These are phyloP conservation scores for Scheffersomyces coipomensis DNA, from an alignment of 805 yeast genomes.

Conservation along the genomic window DNA sequence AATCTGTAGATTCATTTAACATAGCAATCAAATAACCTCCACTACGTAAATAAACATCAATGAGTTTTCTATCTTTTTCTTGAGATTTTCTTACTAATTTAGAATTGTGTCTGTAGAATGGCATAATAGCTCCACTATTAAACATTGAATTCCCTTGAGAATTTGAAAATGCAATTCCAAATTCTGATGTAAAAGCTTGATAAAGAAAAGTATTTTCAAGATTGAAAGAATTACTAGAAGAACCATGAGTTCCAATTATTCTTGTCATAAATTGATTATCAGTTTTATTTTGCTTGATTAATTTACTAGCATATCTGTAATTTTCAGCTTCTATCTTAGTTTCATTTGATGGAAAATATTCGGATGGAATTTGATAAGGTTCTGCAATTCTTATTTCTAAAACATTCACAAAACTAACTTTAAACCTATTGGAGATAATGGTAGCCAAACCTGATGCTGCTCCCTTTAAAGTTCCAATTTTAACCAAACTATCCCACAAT, in stretches of 20 bases:
- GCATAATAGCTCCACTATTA: slow-evolving; percentile 52
- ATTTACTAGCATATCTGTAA: slow-evolving; percentile 35
- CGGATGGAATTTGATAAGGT: slow-evolving; percentile 37
- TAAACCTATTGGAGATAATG: slow-evolving; percentile 28
- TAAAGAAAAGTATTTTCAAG: slow-evolving; percentile 41
- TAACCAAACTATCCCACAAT: slow-evolving; percentile 34
- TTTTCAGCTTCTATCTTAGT: slow-evolving; percentile 44
- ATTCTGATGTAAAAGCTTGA: slow-evolving; percentile 48
- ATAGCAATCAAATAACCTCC: slow-evolving; percentile 54
- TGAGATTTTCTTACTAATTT: slow-evolving; percentile 40
- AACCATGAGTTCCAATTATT: slow-evolving; percentile 44
- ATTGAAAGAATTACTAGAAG: slow-evolving; percentile 11
- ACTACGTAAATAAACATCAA: slow-evolving; percentile 47
- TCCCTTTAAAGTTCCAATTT: slow-evolving; percentile 37
- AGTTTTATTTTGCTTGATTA: slow-evolving; percentile 19
- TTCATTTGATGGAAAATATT: slow-evolving; percentile 43
- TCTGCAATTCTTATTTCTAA: slow-evolving; percentile 53
- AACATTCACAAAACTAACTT: slow-evolving; percentile 46
- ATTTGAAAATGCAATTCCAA: slow-evolving; percentile 46
- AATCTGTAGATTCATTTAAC: slow-evolving; percentile 29
- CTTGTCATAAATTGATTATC: slow-evolving; percentile 45
- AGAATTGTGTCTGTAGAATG: slow-evolving; percentile 45
- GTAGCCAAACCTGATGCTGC: slow-evolving; percentile 45
- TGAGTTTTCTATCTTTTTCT: slow-evolving; percentile 10
- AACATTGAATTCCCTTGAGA: slow-evolving; percentile 27